These are phyloP conservation scores for Puccinia horiana DNA, from an alignment of 1,284 basidiomycete species.

Conservation along the genomic window DNA sequence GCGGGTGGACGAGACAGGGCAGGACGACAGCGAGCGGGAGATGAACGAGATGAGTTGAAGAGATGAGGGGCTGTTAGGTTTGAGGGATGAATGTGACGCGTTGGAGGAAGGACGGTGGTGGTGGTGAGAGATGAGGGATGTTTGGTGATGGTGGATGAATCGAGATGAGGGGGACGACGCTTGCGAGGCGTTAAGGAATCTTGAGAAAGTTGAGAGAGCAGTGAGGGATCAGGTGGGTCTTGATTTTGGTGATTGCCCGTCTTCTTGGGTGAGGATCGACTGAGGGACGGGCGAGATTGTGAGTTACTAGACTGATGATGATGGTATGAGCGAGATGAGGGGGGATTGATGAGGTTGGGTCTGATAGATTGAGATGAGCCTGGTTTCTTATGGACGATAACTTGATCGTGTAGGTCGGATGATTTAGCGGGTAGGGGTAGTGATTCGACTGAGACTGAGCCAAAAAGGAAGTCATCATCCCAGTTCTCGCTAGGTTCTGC, in stretches of 20 bases:
- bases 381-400: constrained; percentile 19
- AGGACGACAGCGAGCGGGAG: neutral
- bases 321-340: neutral
- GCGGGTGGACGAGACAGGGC: constrained; percentile 31
- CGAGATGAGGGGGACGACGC: neutral
- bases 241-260: neutral
- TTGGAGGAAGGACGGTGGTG: neutral
- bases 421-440: constrained; percentile 15
- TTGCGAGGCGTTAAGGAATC: constrained; percentile 33
- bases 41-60: constrained; percentile 11
- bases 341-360: neutral
- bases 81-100: neutral
- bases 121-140: neutral
- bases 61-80: neutral
- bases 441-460: constrained; percentile 33
- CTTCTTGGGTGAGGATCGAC: neutral
- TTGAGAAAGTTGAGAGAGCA: neutral
- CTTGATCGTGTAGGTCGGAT: neutral
- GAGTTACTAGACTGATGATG: neutral
- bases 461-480: constrained; percentile 49
- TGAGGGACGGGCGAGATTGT: neutral
- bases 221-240: neutral
- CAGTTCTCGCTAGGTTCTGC: constrained; percentile 50
- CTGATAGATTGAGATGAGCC: constrained; percentile 32
- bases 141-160: neutral